Percentiles rank a stretch among this genome's conserved stretches.
Evolutionary conservation across 2,329 filamentous ascomycete genomes (phyloP).

Genomic region (Akanthomyces lecanii): DNA sequence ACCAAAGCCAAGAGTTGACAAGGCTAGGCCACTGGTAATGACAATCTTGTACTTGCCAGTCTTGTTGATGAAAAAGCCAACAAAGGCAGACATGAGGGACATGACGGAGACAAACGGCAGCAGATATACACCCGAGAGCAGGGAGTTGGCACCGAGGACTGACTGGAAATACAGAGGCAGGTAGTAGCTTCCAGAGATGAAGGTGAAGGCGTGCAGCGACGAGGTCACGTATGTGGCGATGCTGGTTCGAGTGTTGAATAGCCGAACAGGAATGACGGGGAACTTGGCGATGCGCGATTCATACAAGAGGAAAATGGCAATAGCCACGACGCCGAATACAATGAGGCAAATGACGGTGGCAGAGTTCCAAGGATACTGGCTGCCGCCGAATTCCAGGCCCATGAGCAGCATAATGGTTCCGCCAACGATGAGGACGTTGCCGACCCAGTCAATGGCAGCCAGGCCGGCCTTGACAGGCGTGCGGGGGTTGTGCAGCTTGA

Average conservation of each 20-base stretch:
- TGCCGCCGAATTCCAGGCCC: constrained; percentile 79
- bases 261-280: constrained; percentile 69
- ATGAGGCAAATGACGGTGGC: constrained; percentile 72
- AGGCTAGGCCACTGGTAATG: constrained; percentile 54
- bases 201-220: constrained; percentile 71
- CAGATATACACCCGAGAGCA: constrained; percentile 70
- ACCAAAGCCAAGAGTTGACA: constrained; percentile 63
- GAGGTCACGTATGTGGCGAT: constrained; percentile 60
- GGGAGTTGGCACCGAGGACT: constrained; percentile 62
- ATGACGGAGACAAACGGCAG: constrained; percentile 66
- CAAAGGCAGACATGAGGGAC: constrained; percentile 56
- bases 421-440: constrained; percentile 59
- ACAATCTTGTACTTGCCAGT: constrained; percentile 61
- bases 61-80: constrained; percentile 55
- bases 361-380: constrained; percentile 70
- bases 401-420: constrained; percentile 83
- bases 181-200: constrained; percentile 76
- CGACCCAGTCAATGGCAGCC: constrained; percentile 57
- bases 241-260: constrained; percentile 66
- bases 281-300: constrained; percentile 72
- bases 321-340: constrained; percentile 63
- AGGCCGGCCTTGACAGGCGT: constrained; percentile 60
- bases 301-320: constrained; percentile 64
- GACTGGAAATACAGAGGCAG: constrained; percentile 83
- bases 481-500: constrained; percentile 64